These are phyloP conservation scores for Blumeriella jaapii DNA, from an alignment of 2,329 filamentous ascomycete species.

Conservation along the genomic window DNA sequence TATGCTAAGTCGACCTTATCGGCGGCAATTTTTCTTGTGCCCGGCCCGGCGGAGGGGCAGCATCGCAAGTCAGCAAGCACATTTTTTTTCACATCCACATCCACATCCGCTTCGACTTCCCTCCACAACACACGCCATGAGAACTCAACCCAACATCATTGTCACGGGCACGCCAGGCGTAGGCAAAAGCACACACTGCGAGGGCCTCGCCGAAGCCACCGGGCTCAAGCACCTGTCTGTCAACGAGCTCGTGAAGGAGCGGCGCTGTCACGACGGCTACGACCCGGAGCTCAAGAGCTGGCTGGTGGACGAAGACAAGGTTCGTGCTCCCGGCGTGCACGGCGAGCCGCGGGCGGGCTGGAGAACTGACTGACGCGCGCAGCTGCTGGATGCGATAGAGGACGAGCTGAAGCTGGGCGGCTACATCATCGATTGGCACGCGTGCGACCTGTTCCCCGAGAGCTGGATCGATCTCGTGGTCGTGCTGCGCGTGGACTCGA, in stretches of 20 bases:
- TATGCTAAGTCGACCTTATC: too few species aligned
- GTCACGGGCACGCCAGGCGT: slow-evolving; percentile 92
- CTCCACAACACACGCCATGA: slow-evolving; percentile 16
- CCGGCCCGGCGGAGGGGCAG: too few species aligned
- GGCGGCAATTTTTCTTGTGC: too few species aligned
- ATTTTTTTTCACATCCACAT: too few species aligned
- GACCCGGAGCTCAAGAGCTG: slow-evolving; percentile 78
- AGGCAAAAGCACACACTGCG: slow-evolving; percentile 88
- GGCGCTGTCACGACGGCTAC: slow-evolving; percentile 75
- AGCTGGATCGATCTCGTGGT: slow-evolving; percentile 93
- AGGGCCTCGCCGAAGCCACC: slow-evolving; percentile 63
- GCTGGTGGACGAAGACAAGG: slow-evolving; percentile 96
- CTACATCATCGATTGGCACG: slow-evolving; percentile 94
- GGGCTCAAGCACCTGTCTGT: slow-evolving; percentile 75
- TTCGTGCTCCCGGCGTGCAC: slow-evolving; percentile 29
- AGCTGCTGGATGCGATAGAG: slow-evolving; percentile 84
- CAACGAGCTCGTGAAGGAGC: slow-evolving; percentile 85
- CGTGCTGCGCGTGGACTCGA: slow-evolving; percentile 73
- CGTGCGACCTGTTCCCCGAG: slow-evolving; percentile 87
- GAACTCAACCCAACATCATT: slow-evolving; percentile 71
- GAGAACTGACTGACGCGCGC: slow-evolving; percentile 2
- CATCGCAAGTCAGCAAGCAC: too few species aligned
- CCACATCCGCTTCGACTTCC: background rate
- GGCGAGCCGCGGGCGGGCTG: too few species aligned
- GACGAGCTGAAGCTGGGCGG: slow-evolving; percentile 68